Percentiles rank a stretch among this genome's conserved stretches.
Evolutionary conservation across 768 basidiomycete species (phyloP).

Genomic region (Collybia nuda): DNA sequence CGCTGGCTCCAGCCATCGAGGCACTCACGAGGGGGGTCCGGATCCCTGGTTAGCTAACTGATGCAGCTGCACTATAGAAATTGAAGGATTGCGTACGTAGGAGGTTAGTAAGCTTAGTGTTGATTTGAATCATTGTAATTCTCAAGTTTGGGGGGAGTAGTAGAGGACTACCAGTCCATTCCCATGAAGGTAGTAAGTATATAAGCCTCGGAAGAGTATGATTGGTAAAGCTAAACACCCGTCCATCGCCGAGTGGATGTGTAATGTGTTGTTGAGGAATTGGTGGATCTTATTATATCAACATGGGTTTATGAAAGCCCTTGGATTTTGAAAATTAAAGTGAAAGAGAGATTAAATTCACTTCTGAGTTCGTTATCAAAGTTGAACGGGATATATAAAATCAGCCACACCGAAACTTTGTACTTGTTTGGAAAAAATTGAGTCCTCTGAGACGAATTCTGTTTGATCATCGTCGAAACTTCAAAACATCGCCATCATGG

Average conservation of each 20-base stretch:
- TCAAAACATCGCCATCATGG: slow-evolving; percentile 52
- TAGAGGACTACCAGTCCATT: not conserved
- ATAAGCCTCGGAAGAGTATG: not conserved
- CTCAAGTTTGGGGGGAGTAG: too few species aligned
- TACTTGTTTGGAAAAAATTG: slow-evolving; percentile 23
- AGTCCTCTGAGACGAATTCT: slow-evolving; percentile 4
- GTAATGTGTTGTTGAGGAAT: not conserved
- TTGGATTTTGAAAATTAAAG: too few species aligned
- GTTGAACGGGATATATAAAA: too few species aligned
- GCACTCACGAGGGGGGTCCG: slow-evolving; percentile 60
- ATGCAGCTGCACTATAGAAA: not conserved
- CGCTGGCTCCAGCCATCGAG: slow-evolving; percentile 72
- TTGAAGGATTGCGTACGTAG: slow-evolving; percentile 39
- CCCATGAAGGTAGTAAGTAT: not conserved
- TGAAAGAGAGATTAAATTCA: too few species aligned
- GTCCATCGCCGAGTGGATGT: not conserved
- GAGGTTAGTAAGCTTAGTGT: slow-evolving; percentile 47
- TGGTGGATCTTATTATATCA: too few species aligned
- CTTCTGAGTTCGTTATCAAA: too few species aligned
- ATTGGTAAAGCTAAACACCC: not conserved
- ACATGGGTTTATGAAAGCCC: too few species aligned
- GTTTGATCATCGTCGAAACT: slow-evolving; percentile 14
- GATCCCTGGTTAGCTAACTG: slow-evolving; percentile 38
- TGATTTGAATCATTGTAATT: slow-evolving; percentile 23
- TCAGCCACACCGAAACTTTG: slow-evolving; percentile 13